These are phyloP conservation scores for Austroboletus eburneus DNA, from an alignment of 768 basidiomycete genomes.

Conservation along the genomic window DNA sequence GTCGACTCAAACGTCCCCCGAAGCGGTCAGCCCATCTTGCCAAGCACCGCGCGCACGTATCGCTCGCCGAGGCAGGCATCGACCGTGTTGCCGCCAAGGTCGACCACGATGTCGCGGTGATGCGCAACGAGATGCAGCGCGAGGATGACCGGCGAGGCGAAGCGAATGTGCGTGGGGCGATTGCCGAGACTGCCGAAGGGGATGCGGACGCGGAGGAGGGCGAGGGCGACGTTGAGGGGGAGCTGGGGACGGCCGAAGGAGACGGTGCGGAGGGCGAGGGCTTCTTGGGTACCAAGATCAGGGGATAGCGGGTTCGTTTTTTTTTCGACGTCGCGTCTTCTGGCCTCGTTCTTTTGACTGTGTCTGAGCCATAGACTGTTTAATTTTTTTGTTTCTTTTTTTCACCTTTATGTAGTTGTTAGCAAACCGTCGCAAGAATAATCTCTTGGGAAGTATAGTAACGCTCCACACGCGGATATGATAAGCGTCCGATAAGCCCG, in stretches of 20 bases:
- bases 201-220: constrained; percentile 25
- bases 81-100: constrained; percentile 85
- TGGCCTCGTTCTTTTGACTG: no score
- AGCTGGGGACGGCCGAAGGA: constrained; percentile 13
- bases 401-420: no score
- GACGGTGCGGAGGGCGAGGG: constrained; percentile 32
- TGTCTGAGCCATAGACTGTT: no score
- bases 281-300: constrained; percentile 25
- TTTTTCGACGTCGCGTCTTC: no score
- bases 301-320: constrained; percentile 5
- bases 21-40: constrained; percentile 76
- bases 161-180: constrained; percentile 3
- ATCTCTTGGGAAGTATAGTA: no score
- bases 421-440: no score
- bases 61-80: constrained; percentile 81
- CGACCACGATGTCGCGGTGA: constrained; percentile 77
- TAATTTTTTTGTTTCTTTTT: no score
- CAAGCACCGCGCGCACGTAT: constrained; percentile 75
- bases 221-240: constrained; percentile 17
- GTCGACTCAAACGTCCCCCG: constrained; percentile 84
- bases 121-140: constrained; percentile 73
- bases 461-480: no score
- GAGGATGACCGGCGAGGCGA: constrained; percentile 46
- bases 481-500: no score
- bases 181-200: constrained; percentile 22